Evolutionary conservation across 768 basidiomycete species (phyloP), one percentile per base, ranked within the genome.

Genomic region (Leucocoprinus leucothites): DNA sequence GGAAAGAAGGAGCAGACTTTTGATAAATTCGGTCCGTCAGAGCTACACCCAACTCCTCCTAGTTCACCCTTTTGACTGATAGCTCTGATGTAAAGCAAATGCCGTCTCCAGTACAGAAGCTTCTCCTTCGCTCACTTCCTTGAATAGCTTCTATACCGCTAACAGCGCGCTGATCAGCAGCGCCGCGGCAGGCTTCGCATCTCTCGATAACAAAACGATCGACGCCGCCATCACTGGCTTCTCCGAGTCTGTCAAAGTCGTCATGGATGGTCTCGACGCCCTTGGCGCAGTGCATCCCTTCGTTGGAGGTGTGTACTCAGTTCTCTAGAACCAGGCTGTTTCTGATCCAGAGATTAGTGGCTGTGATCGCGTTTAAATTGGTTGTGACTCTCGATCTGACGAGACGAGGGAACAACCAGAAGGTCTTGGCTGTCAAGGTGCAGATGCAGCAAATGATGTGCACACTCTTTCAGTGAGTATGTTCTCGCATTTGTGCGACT

Each of bases 371-470:
- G 1, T 83, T 83, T 64, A 70, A 75, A 35, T 67, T 78, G 0
- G 78, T 79, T 4, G 70, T 79, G 25, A 72, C 74, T 14, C 65
- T 82, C 35, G 80, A 82, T 50, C 51, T 76, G 52, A 76, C 75
- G 3, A 68, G 80, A 19, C 67, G 76, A 22, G 78, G 79, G 22
- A 83, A 84, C 51, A 76, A 82, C 53, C 74, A 71, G 52, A 80
- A 79, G 57, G 71, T 82, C 7, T 56, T 74, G 1, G 65, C 70
- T 2, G 66, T 84, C 7, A 76, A 77, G 46, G 53, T 75, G 8
- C n/a, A n/a, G n/a, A n/a, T n/a, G n/a, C n/a, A n/a, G n/a, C n/a
- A n/a, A n/a, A n/a, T n/a, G n/a, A n/a, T n/a, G n/a, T n/a, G n/a
- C n/a, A n/a, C n/a, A n/a, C n/a, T n/a, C n/a, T n/a, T n/a, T n/a